phyloP scores from a whole-genome alignment of 208 protist species.

The Endotrypanum monterogeii region DNA sequence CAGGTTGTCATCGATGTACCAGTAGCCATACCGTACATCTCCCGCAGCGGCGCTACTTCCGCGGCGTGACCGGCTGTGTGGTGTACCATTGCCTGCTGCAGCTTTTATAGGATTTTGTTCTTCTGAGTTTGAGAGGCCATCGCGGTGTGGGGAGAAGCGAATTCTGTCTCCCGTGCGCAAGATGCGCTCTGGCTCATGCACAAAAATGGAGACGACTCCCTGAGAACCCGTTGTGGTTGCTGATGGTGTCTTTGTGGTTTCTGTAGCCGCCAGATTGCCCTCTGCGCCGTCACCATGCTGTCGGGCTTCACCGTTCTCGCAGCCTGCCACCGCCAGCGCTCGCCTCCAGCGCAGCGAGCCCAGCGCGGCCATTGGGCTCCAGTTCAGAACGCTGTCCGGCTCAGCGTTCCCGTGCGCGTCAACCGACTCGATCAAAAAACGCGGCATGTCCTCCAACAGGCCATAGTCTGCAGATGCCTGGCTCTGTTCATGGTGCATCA shows the following conservation, averaged over 20 bases:
- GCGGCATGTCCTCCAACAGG: background rate
- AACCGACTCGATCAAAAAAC: constrained; percentile 20
- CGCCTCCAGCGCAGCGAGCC: constrained; percentile 5
- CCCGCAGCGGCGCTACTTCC: background rate
- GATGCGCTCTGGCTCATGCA: constrained; percentile 31
- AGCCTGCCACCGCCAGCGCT: background rate
- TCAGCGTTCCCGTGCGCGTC: constrained; percentile 23
- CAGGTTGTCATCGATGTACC: constrained; percentile 46
- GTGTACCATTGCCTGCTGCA: background rate
- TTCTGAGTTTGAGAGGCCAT: background rate
- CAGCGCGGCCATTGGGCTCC: constrained; percentile 25
- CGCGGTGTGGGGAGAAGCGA: constrained; percentile 21
- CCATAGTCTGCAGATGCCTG: background rate
- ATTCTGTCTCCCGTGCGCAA: constrained; percentile 46
- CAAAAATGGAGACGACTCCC: constrained; percentile 3
- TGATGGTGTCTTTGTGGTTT: background rate
- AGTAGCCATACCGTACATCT: constrained; percentile 19
- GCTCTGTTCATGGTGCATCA: constrained; percentile 5
- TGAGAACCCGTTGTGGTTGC: background rate
- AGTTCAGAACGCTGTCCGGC: constrained; percentile 31
- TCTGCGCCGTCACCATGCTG: background rate
- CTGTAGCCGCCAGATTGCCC: background rate
- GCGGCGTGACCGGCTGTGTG: background rate
- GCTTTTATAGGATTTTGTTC: background rate
- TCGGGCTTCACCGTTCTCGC: background rate